These are phyloP conservation scores for Prunus mume DNA, from an alignment of 306 rosid genomes.

Conservation along the genomic window DNA sequence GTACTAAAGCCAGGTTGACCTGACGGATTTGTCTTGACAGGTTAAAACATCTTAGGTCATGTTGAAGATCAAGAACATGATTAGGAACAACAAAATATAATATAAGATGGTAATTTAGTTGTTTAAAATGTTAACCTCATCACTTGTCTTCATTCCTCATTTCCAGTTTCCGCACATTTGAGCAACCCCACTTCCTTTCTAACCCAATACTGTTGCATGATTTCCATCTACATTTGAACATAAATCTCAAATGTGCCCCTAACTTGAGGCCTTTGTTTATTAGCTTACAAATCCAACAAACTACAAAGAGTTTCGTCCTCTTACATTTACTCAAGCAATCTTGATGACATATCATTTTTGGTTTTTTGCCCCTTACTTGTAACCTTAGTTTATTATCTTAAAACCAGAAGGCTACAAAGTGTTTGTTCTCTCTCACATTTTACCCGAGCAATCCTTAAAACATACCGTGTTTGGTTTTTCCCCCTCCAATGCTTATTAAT, in stretches of 20 bases:
- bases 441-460: too few species aligned
- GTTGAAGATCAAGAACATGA: neutral
- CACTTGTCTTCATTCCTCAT: neutral
- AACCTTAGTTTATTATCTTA: too few species aligned
- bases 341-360: neutral
- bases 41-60: neutral
- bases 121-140: neutral
- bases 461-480: too few species aligned
- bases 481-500: neutral
- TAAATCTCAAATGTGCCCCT: neutral
- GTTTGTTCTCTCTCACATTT: too few species aligned
- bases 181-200: neutral
- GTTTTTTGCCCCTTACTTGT: too few species aligned
- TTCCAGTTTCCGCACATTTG: neutral
- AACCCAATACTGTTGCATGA: neutral
- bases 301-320: neutral
- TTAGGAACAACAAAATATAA: neutral
- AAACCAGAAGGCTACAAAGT: too few species aligned
- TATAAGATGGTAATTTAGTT: too few species aligned
- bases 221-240: neutral
- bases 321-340: neutral
- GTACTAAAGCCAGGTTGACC: neutral
- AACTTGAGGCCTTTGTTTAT: neutral
- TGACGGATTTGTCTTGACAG: too few species aligned
- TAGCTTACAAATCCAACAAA: neutral